Conservation (phyloP, 2,329 filamentous ascomycete species). For the Penicillium sp. region DNA sequence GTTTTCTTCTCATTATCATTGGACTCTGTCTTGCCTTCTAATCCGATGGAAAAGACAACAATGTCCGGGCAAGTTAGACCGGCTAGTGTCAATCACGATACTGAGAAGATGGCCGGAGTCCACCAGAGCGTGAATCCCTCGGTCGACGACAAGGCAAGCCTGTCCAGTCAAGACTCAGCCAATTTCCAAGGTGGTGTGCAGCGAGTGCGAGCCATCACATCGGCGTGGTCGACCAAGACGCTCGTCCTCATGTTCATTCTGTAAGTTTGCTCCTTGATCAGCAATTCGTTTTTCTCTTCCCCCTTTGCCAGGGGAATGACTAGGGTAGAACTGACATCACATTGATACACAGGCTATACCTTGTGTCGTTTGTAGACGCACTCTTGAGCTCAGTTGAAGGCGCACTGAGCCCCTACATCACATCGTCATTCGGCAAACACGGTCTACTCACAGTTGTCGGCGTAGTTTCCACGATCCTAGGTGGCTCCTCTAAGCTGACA, state of each 20-base stretch:
- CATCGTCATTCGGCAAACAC: slow-evolving; percentile 6
- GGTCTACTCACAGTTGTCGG: slow-evolving; percentile 9
- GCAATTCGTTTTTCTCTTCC: neutral
- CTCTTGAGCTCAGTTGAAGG: slow-evolving; percentile 4
- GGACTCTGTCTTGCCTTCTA: neutral
- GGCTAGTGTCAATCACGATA: neutral
- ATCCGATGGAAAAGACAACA: neutral
- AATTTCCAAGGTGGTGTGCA: slow-evolving; percentile 8
- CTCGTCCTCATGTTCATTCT: slow-evolving; percentile 10
- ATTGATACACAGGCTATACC: slow-evolving; percentile 2
- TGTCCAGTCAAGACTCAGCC: neutral
- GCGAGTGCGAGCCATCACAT: slow-evolving; percentile 11
- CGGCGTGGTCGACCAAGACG: slow-evolving; percentile 6
- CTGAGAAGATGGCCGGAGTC: neutral
- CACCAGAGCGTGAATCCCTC: neutral
- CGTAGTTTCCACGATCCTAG: slow-evolving; percentile 12
- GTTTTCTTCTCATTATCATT: neutral
- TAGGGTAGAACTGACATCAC: neutral
- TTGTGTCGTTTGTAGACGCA: slow-evolving; percentile 10
- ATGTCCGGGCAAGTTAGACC: neutral
- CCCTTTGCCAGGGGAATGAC: too few species aligned
- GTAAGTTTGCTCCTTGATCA: neutral
- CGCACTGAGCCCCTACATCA: slow-evolving; percentile 7
- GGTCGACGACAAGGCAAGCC: neutral
- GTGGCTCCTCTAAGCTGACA: slow-evolving; percentile 9